Conservation (phyloP, 2,329 filamentous ascomycete species). For the Fusarium denticulatum region DNA sequence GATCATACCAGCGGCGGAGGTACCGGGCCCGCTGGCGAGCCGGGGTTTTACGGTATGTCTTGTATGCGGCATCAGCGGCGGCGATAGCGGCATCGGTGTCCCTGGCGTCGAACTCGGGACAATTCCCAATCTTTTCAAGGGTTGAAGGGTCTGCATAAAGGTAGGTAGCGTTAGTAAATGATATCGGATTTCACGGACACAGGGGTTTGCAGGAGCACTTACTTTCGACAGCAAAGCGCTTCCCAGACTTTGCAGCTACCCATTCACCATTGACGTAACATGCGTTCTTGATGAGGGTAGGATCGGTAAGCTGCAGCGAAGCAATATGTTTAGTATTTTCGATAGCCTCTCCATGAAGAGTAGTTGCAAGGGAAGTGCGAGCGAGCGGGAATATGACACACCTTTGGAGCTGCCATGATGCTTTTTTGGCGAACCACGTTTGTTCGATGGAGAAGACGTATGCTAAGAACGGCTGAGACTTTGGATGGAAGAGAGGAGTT, state of each 20-base stretch:
- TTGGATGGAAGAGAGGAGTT: constrained; percentile 7
- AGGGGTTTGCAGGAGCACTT: constrained; percentile 34
- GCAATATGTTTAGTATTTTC: constrained; percentile 26
- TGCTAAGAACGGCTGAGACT: constrained; percentile 7
- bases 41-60: constrained; percentile 68
- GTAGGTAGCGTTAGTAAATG: constrained; percentile 18
- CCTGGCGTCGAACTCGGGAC: constrained; percentile 75
- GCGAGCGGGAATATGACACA: constrained; percentile 25
- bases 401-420: constrained; percentile 35
- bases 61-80: constrained; percentile 68
- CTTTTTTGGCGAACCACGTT: constrained; percentile 11
- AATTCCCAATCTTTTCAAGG: constrained; percentile 72
- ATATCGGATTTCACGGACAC: neutral
- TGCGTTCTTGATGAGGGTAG: constrained; percentile 74
- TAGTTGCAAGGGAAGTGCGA: constrained; percentile 1
- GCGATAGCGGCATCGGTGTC: constrained; percentile 77
- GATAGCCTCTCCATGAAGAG: constrained; percentile 2
- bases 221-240: constrained; percentile 78
- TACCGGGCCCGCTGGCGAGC: constrained; percentile 68
- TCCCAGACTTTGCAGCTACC: constrained; percentile 74
- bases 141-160: constrained; percentile 72
- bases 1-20: constrained; percentile 72
- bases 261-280: constrained; percentile 82
- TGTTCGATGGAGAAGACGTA: neutral
- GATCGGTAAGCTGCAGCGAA: constrained; percentile 64